Evolutionary conservation across 2,329 filamentous ascomycete species (phyloP).

Genomic region (Elsinoe arachidis): DNA sequence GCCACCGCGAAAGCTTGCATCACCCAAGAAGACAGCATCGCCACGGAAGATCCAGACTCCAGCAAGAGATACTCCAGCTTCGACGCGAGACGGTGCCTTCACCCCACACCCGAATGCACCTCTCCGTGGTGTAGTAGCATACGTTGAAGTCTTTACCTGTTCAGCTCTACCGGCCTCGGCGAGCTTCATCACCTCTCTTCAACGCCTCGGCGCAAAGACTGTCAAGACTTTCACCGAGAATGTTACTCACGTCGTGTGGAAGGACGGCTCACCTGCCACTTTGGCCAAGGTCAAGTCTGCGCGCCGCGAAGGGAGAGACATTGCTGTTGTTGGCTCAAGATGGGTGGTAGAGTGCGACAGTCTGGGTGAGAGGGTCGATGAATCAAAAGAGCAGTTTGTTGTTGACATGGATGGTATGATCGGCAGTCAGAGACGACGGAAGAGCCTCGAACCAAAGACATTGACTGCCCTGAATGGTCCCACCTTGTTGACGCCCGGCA

Average conservation of each 20-base stretch:
- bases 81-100: conserved; percentile 24
- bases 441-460: conserved; percentile 30
- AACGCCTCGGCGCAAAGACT: conserved; percentile 28
- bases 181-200: conserved; percentile 27
- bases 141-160: conserved; percentile 30
- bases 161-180: conserved; percentile 29
- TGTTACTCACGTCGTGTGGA: conserved; percentile 31
- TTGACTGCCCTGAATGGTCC: conserved; percentile 26
- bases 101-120: conserved; percentile 30
- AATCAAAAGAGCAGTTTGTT: conserved; percentile 25
- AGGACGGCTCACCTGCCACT: conserved; percentile 29
- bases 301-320: conserved; percentile 25
- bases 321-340: conserved; percentile 31
- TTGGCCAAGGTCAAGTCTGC: conserved; percentile 26
- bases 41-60: conserved; percentile 20
- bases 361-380: conserved; percentile 23
- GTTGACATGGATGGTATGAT: conserved; percentile 27
- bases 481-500: conserved; percentile 26
- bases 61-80: conserved; percentile 25
- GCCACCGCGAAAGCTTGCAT: conserved; percentile 21
- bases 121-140: conserved; percentile 25
- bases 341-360: conserved; percentile 31
- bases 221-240: conserved; percentile 29
- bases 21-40: conserved; percentile 20
- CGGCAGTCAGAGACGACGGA: conserved; percentile 26